A percentile compares a stretch with the other conserved stretches of the same genome.
phyloP scores from a whole-genome alignment of 805 yeast genomes.

The Metschnikowia kunwiensis region DNA sequence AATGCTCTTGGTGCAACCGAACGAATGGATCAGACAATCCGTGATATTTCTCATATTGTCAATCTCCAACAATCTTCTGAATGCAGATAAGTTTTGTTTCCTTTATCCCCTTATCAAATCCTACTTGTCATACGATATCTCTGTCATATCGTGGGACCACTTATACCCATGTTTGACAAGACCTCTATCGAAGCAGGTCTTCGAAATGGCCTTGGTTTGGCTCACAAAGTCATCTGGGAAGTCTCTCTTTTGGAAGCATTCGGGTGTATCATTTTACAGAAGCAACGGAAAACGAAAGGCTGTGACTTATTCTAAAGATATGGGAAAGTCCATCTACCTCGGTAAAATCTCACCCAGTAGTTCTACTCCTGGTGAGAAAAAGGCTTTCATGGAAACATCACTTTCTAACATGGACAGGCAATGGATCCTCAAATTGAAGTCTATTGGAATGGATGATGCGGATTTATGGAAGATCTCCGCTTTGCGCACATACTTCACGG shows the following conservation, averaged over 20 bases:
- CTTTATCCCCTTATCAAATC: constrained; percentile 77
- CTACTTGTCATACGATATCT: constrained; percentile 72
- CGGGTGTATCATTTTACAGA: constrained; percentile 19
- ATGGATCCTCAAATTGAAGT: constrained; percentile 69
- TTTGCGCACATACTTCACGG: constrained; percentile 62
- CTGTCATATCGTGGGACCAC: constrained; percentile 62
- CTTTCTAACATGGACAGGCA: constrained; percentile 63
- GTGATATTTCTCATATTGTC: constrained; percentile 59
- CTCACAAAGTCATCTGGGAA: constrained; percentile 54
- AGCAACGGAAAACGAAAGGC: constrained; percentile 20
- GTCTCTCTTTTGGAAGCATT: constrained; percentile 77
- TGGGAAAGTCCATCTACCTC: constrained; percentile 37
- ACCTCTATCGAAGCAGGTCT: constrained; percentile 66
- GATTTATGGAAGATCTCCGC: constrained; percentile 83
- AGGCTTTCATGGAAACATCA: constrained; percentile 19
- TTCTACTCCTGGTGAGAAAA: not conserved
- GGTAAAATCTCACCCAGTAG: constrained; percentile 16
- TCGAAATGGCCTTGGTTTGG: constrained; percentile 67
- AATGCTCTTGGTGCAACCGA: constrained; percentile 76
- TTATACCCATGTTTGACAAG: constrained; percentile 64
- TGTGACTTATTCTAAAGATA: constrained; percentile 30
- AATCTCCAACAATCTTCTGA: constrained; percentile 57
- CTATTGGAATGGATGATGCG: constrained; percentile 67
- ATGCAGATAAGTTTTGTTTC: constrained; percentile 81
- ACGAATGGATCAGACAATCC: constrained; percentile 76